phyloP scores from a whole-genome alignment of 805 yeast genomes.

The Kluyveromyces dobzhanskii region DNA sequence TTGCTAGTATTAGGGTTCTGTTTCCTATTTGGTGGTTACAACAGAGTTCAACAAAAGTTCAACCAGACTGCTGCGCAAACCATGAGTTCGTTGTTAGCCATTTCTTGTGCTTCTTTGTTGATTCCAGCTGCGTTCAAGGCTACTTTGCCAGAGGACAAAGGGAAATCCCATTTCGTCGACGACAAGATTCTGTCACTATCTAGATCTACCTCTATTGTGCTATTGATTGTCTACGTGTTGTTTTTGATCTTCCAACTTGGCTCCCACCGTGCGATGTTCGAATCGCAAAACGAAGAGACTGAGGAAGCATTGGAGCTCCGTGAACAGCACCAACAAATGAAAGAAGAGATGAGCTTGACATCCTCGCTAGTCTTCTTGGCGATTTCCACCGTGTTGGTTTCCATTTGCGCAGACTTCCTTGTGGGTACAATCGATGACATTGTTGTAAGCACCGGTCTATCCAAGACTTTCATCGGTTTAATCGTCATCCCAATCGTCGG shows the following conservation, averaged over 20 bases:
- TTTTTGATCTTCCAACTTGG: conserved; percentile 82
- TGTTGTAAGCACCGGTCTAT: conserved; percentile 74
- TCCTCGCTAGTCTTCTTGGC: conserved; percentile 50
- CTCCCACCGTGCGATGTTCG: conserved; percentile 76
- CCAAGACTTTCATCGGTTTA: conserved; percentile 92
- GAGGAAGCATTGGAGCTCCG: conserved; percentile 28
- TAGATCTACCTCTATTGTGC: conserved; percentile 75
- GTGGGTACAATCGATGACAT: conserved; percentile 90
- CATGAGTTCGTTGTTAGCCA: conserved; percentile 88
- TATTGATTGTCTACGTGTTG: conserved; percentile 67
- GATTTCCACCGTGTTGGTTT: conserved; percentile 66
- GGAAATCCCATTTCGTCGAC: conserved; percentile 27
- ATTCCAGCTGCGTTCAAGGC: conserved; percentile 97
- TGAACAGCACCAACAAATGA: conserved; percentile 7
- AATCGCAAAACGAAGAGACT: conserved; percentile 38
- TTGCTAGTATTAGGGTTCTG: conserved; percentile 92
- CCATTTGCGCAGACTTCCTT: conserved; percentile 85
- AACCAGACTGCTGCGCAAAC: conserved; percentile 98
- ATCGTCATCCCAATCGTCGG: conserved; percentile 95
- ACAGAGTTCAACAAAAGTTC: conserved; percentile 77
- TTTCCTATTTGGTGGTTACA: conserved; percentile 86
- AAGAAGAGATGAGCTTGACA: conserved; percentile 37
- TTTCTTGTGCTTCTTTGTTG: conserved; percentile 79
- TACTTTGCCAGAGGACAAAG: conserved; percentile 45
- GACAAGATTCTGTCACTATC: conserved; percentile 60